Evolutionary conservation across 148 eudicot genomes (phyloP), one percentile per base, ranked within the genome.

Genomic region (Rhododendron kiyosumense): DNA sequence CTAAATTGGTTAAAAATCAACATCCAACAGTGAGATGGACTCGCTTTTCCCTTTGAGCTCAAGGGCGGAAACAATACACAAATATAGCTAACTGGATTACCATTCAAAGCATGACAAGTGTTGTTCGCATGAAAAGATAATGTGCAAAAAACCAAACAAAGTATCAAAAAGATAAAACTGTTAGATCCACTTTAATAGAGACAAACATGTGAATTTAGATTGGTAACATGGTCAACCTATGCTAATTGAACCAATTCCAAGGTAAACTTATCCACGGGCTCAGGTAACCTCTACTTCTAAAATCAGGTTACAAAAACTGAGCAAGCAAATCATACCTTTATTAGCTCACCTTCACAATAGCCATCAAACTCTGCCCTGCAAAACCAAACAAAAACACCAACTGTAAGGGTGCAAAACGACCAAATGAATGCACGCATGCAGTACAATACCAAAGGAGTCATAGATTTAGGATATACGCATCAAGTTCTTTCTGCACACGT

Each of bases 321-420:
- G 3, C 22, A 0, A 10, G 5, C 30, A 81, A 34, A 81, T 81
- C 75, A 41, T 92, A 96, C 99, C 99, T 95, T 96, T 65, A 96
- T 92, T 84, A 96, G 96, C 84, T 96, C 99, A 84, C 92, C 98
- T 88, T 96, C 98, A 91, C 99, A 96, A 83, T 96, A 96, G 43
- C 99, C 99, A 92, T 96, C 99, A 90, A 96, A 95, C 85, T 96
- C 99, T 32, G 99, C 93, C 89, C 99, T 96, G 98, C 83, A 82
- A 41, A 82, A 81, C 71, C 89, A 85, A 79, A 83, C 17, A 81
- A 36, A 61, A 57, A 38, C n/a, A 22, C 28, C 13, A 54, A 59
- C 41, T 54, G 78, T 54, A 89, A 86, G 38, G 61, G n/a, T 10
- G 71, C 73, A 20, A 63, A 61, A 7, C 71, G 57, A 73, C 78